Evolutionary conservation across 352 stramenopile species (phyloP).

Genomic region (Detonula confervacea): DNA sequence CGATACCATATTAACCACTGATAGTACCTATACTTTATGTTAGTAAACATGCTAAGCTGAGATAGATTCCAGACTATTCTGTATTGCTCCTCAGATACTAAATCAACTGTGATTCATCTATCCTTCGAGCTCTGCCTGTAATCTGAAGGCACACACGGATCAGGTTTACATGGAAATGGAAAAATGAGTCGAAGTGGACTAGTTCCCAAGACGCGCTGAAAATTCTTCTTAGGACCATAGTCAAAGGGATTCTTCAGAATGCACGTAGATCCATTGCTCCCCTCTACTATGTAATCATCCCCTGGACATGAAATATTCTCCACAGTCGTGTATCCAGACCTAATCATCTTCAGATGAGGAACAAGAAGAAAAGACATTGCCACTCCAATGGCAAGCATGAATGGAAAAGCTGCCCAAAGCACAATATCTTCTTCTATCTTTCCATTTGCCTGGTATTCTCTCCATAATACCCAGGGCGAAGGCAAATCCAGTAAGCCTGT

Average conservation of each 20-base stretch:
- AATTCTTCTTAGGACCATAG: slow-evolving; percentile 58
- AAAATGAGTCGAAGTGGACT: slow-evolving; percentile 48
- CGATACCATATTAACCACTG: too few species aligned
- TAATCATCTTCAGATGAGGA: slow-evolving; percentile 65
- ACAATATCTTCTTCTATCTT: slow-evolving; percentile 52
- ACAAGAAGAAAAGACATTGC: slow-evolving; percentile 59
- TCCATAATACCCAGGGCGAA: slow-evolving; percentile 40
- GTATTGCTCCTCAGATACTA: too few species aligned
- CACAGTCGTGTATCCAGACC: slow-evolving; percentile 64
- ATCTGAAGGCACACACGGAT: not conserved
- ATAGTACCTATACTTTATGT: too few species aligned
- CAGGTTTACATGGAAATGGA: slow-evolving; percentile 38
- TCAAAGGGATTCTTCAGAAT: slow-evolving; percentile 66
- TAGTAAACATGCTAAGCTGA: too few species aligned
- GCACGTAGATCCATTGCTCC: too few species aligned
- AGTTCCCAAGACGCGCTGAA: slow-evolving; percentile 56
- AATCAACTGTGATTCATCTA: slow-evolving; percentile 1
- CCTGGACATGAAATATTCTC: slow-evolving; percentile 56
- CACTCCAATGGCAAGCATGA: slow-evolving; percentile 64
- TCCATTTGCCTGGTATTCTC: slow-evolving; percentile 36
- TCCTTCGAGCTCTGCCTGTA: slow-evolving; percentile 16
- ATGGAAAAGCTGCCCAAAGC: slow-evolving; percentile 67
- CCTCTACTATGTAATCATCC: too few species aligned
- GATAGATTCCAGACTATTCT: too few species aligned
- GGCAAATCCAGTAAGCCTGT: slow-evolving; percentile 74